Base-by-base conservation (phyloP, 2,329 filamentous ascomycete species). In the Emergomyces pasteurianus region DNA sequence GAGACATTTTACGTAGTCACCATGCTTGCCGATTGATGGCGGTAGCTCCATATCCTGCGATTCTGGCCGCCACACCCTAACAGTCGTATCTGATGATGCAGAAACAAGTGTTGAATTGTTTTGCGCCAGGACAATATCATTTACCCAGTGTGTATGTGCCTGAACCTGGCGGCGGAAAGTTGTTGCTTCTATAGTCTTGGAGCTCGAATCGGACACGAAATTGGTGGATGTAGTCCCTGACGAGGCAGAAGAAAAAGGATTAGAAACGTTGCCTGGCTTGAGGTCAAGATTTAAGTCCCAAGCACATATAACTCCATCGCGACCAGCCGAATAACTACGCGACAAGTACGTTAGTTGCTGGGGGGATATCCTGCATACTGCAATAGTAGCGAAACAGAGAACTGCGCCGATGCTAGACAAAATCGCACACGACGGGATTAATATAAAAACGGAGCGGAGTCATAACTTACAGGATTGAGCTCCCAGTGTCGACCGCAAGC, bases 61-160 rank as follows among this genome's bases (percentile, higher is more conserved):
- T 64, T 85, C 79, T 7, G 92, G 92, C 60, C 92, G 84, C 94
- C 92, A 96, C 68, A 95, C 78, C 74, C 95, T 94, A 71, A 96
- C 91, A 9, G 90, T 91, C 63, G 94, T 85, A 73, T 96, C 92
- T n/a, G 92, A 95, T 4, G 91, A 96, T 23, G 89, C 91, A 10
- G 92, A 95, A 38, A 96, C 87, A 56, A 96, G 80, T 26, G 89
- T 88, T 21, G 85, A 80, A 69, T 92, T 90, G 69, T 86, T 84
- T 70, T 91, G 84, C 8, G 88, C 88, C 60, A 96, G 82, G 26
- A 86, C 84, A 64, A 96, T 89, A 73, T 96, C 92, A 76, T 96
- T 96, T 77, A 96, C 87, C 92, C 92, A 96, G 74, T 95, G 90
- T 58, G 90, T 96, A 74, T 96, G 92, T 9, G 92, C 91, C 72